A percentile compares a stretch with the other conserved stretches of the same genome.
Evolutionary conservation across 179 eudicot genomes (phyloP).

Genomic region (Heliamphora pulchella): DNA sequence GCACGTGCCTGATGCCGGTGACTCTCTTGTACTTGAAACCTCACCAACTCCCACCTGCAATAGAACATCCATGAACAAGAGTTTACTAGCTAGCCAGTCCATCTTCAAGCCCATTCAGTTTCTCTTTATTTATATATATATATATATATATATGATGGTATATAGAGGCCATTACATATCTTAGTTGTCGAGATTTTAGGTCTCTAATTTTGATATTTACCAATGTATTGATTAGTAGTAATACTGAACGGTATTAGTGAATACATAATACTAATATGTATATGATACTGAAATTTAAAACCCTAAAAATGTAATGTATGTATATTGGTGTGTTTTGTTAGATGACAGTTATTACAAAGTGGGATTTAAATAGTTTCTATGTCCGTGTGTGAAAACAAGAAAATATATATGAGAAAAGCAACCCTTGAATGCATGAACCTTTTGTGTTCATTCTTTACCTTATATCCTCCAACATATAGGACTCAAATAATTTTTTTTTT

Average conservation of each 20-base stretch:
- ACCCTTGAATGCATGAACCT: conserved; percentile 20
- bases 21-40: conserved; percentile 48
- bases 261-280: neutral
- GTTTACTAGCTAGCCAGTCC: conserved; percentile 12
- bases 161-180: no score
- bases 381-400: conserved; percentile 20
- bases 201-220: no score
- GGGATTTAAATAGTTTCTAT: conserved; percentile 25
- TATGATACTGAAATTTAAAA: no score
- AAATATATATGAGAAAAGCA: conserved; percentile 22
- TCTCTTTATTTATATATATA: no score
- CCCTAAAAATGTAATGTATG: neutral
- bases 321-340: conserved; percentile 8
- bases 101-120: neutral
- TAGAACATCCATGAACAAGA: conserved; percentile 4
- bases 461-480: neutral
- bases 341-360: conserved; percentile 27
- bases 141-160: no score
- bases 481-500: neutral
- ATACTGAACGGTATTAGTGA: no score
- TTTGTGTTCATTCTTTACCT: neutral
- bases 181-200: no score
- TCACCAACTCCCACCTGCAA: conserved; percentile 62
- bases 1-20: conserved; percentile 35
- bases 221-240: no score